Base-by-base conservation (phyloP, 176 grass and related monocot genomes). In the Pontederia paniculata region DNA sequence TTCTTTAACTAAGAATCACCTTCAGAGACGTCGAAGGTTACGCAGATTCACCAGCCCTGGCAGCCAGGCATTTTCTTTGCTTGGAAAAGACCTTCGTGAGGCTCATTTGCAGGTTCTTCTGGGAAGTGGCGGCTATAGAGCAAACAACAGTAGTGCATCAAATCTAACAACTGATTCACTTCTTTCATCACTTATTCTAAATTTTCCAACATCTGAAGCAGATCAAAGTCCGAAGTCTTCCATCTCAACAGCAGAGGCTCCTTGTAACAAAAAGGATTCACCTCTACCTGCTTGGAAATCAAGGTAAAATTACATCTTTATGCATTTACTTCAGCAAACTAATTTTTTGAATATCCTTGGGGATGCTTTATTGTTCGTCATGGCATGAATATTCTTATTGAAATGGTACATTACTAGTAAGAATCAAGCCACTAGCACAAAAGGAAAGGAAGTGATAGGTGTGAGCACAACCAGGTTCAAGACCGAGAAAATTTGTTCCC, bases 51-150 rank as follows among this genome's bases (percentile, higher is more conserved):
- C 64, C 72, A 55, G 62, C 62, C 55, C 65, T 74, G 63, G 74
- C 47, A 66, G 44, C 53, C 70, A 70, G 23, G 23, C 59, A 65
- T n/a, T 77, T 62, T 58, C 73, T 17, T 43, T 65, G 55, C 46
- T 55, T 44, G 63, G 69, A 64, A 83, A 69, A 69, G 74, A 83
- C 62, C 58, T 83, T 47, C 69, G 67, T 48, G 80, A 83, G 22
- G 72, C 74, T 11, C 72, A 83, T 70, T 60, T 83, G 44, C 76
- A 83, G 52, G 63, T 69, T 52, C 80, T 83, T 73, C 70, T 77
- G 11, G 69, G 74, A 77, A 83, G 63, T 58, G 67, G 52, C 23
- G 44, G 21, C 56, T 25, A 57, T 23, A 62, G 52, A 73, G 64
- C 63, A 18, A 54, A 64, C 45, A 61, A 22, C 18, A 70, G 58